These are phyloP conservation scores for Torulaspora globosa DNA, from an alignment of 1,139 yeast species.

Conservation along the genomic window DNA sequence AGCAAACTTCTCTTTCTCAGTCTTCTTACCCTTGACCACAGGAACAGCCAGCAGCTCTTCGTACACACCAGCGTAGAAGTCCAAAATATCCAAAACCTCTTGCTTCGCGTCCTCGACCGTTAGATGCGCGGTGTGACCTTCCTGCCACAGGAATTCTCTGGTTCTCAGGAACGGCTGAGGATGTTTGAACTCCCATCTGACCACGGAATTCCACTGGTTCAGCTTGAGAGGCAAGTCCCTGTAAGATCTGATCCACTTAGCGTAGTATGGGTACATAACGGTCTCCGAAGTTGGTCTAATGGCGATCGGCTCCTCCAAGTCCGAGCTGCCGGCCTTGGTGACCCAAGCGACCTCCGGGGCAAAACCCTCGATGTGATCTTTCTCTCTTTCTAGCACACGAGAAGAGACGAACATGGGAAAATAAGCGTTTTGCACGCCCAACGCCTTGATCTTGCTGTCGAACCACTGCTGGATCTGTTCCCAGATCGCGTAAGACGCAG, in stretches of 20 bases:
- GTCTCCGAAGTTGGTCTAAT: constrained; percentile 99
- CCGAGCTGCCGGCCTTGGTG: constrained; percentile 90
- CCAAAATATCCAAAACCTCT: constrained; percentile 85
- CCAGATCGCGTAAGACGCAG: constrained; percentile 93
- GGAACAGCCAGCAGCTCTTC: constrained; percentile 95
- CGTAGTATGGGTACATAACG: constrained; percentile 98
- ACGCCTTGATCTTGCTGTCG: constrained; percentile 68
- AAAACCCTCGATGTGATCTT: constrained; percentile 98
- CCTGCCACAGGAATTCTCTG: constrained; percentile 99
- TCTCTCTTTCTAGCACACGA: constrained; percentile 90
- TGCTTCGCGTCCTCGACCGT: constrained; percentile 71
- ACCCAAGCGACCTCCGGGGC: constrained; percentile 99
- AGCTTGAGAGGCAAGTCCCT: constrained; percentile 94
- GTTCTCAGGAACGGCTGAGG: constrained; percentile 99
- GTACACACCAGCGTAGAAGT: constrained; percentile 78
- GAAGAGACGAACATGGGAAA: constrained; percentile 98
- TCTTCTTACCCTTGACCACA: constrained; percentile 89
- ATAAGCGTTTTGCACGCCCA: constrained; percentile 92
- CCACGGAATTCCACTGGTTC: constrained; percentile 99
- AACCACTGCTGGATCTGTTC: constrained; percentile 89
- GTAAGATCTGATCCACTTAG: constrained; percentile 98
- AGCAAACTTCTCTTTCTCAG: constrained; percentile 97
- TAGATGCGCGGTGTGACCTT: constrained; percentile 97
- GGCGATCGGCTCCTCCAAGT: constrained; percentile 96
- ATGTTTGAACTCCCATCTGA: constrained; percentile 99